Evolutionary conservation across 2,329 filamentous ascomycete species (phyloP).

Genomic region (Fusarium foetens): DNA sequence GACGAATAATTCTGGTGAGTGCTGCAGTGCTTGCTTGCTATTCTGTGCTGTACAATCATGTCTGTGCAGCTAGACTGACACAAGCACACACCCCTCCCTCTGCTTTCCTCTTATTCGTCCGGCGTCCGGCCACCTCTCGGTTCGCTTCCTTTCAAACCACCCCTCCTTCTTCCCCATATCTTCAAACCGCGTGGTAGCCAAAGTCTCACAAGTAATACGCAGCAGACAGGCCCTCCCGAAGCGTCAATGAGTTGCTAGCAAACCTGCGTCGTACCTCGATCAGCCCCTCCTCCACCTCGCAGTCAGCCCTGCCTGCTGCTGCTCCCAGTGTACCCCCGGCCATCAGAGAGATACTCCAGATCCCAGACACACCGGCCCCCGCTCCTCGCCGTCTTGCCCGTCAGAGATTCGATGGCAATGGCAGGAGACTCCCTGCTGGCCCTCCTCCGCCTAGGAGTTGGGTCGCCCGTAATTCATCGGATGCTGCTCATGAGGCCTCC

Average conservation of each 20-base stretch:
- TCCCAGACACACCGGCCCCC: slow-evolving; percentile 66
- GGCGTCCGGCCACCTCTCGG: slow-evolving; percentile 38
- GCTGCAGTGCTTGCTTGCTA: slow-evolving; percentile 1
- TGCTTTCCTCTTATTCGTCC: slow-evolving; percentile 10
- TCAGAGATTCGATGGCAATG: slow-evolving; percentile 56
- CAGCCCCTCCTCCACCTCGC: slow-evolving; percentile 41
- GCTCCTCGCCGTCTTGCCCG: slow-evolving; percentile 58
- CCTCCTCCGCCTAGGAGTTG: slow-evolving; percentile 70
- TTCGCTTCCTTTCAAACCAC: slow-evolving; percentile 39
- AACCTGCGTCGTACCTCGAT: slow-evolving; percentile 61
- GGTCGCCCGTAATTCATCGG: slow-evolving; percentile 48
- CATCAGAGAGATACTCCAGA: slow-evolving; percentile 67
- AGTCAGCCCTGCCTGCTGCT: slow-evolving; percentile 45
- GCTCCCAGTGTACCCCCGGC: slow-evolving; percentile 67
- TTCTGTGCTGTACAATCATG: background rate
- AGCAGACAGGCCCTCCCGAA: slow-evolving; percentile 49
- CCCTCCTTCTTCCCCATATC: slow-evolving; percentile 27
- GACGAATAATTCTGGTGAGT: slow-evolving; percentile 44
- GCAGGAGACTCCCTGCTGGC: slow-evolving; percentile 65
- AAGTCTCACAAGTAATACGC: slow-evolving; percentile 43
- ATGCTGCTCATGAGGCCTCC: slow-evolving; percentile 25
- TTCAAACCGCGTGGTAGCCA: slow-evolving; percentile 44
- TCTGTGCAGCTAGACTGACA: background rate
- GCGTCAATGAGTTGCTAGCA: slow-evolving; percentile 70
- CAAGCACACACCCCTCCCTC: slow-evolving; percentile 32